phyloP scores from a whole-genome alignment of 805 yeast genomes.

The Metschnikowia hibisci region DNA sequence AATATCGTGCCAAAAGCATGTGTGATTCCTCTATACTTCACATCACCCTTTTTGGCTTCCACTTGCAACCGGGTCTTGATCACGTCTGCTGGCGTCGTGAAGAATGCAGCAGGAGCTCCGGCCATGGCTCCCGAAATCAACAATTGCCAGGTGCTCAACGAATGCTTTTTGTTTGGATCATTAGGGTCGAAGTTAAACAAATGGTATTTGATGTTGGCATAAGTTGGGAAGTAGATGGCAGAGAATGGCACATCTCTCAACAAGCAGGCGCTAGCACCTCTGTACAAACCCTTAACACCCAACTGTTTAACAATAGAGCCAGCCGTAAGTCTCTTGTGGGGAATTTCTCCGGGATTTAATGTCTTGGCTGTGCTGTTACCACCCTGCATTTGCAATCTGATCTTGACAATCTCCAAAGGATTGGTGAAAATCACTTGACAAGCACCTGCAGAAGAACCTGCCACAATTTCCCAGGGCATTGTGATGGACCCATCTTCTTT shows the following conservation, averaged over 20 bases:
- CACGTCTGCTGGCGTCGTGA: slow-evolving; percentile 96
- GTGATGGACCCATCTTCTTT: slow-evolving; percentile 37
- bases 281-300: slow-evolving; percentile 83
- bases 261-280: slow-evolving; percentile 88
- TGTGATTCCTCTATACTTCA: slow-evolving; percentile 67
- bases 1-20: slow-evolving; percentile 75
- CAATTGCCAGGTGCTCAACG: slow-evolving; percentile 78
- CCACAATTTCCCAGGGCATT: slow-evolving; percentile 65
- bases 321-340: slow-evolving; percentile 50
- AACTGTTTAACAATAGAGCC: slow-evolving; percentile 69
- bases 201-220: slow-evolving; percentile 85
- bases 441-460: slow-evolving; percentile 95
- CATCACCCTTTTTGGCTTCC: slow-evolving; percentile 72
- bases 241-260: slow-evolving; percentile 95
- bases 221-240: slow-evolving; percentile 95
- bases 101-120: slow-evolving; percentile 96
- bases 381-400: slow-evolving; percentile 92
- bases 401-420: slow-evolving; percentile 93
- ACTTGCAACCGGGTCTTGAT: slow-evolving; percentile 92
- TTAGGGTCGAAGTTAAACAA: slow-evolving; percentile 79
- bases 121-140: slow-evolving; percentile 89
- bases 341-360: slow-evolving; percentile 34
- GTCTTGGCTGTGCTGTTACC: slow-evolving; percentile 49
- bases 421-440: slow-evolving; percentile 96
- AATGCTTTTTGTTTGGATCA: slow-evolving; percentile 51